Evolutionary conservation across 495 filamentous ascomycete genomes (phyloP), one percentile per base, ranked within the genome.

Genomic region (Oidiodendron maius): DNA sequence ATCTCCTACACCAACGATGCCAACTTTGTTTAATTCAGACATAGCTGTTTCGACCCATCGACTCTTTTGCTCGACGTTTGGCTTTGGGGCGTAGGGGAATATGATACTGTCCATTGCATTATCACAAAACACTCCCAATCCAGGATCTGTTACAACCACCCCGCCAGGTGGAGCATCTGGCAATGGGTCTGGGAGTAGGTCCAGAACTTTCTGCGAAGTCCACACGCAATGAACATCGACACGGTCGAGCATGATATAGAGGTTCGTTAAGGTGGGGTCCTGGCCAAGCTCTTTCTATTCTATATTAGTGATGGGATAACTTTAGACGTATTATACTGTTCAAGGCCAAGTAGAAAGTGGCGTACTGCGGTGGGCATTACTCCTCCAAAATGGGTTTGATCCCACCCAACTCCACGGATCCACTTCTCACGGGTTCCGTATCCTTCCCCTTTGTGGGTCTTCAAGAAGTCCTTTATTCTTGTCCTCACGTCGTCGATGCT

Each of bases 111-210:
- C 79, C 71, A 84, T 82, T 2, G 80, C 78, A 58, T 84, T 84
- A 57, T 85, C 81, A 55, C 81, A 85, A 57, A 84, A 83, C 9
- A 85, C 80, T n/a, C 81, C 81, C 56, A 65, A 67, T 1, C 79
- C 78, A 0, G 80, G 80, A 3, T 67, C 57, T 13, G 67, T 64
- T 9, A 78, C 59, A 15, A 83, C 69, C 37, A 82, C 74, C 0
- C 81, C 81, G 1, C 81, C 81, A 1, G 78, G 75, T 11, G 80
- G 57, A 38, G 73, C 61, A 38, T 51, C 43, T 10, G 75, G 75
- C 2, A 80, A 48, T 3, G 74, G 69, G 4, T 58, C 51, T 1
- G 77, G 71, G 1, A 84, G 68, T 1, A 83, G 61, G 25, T 70
- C 57, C 4, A 85, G 64, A 13, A 85, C 71, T 13, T 77, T 68